Conservation (phyloP, 2,329 filamentous ascomycete species). For the Pseudomassariella vexata region DNA sequence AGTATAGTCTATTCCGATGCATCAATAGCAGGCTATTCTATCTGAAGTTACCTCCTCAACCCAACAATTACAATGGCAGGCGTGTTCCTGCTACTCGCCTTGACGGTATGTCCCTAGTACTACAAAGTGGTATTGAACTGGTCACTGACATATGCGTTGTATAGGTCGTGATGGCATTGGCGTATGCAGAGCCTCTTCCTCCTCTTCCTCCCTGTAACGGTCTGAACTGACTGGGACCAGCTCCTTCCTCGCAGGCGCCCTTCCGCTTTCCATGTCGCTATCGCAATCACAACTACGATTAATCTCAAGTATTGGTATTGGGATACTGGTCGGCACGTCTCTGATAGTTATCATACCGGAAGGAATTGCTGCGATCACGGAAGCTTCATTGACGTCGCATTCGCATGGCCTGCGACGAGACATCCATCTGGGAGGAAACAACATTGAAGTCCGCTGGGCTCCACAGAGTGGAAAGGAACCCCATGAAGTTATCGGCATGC, state of each 20-base stretch:
- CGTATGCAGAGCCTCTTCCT: conserved; percentile 14
- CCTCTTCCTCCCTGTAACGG: background rate
- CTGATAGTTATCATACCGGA: conserved; percentile 97
- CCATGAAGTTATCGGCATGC: background rate
- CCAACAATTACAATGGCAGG: conserved; percentile 18
- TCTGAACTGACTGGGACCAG: conserved; percentile 38
- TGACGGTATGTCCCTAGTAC: conserved; percentile 20
- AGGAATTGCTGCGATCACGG: conserved; percentile 85
- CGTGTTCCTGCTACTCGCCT: conserved; percentile 27
- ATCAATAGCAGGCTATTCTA: conserved; percentile 1
- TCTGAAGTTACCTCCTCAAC: too few relatives aligned
- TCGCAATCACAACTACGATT: conserved; percentile 82
- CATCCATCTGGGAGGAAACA: background rate
- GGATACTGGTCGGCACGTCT: conserved; percentile 89
- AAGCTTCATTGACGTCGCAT: conserved; percentile 32
- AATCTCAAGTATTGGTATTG: conserved; percentile 88
- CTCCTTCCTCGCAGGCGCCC: conserved; percentile 86
- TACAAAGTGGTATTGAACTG: too few relatives aligned
- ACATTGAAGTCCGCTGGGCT: conserved; percentile 1
- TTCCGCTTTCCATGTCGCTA: conserved; percentile 84
- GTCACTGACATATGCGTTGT: conserved; percentile 13
- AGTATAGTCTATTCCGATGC: conserved; percentile 3
- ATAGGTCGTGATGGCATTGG: conserved; percentile 30
- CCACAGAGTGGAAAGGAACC: background rate
- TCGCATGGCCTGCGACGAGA: background rate